Percentiles rank a stretch among this genome's conserved stretches.
phyloP scores from a whole-genome alignment of 2,329 filamentous ascomycete genomes.

The Clarireedia hainanense region DNA sequence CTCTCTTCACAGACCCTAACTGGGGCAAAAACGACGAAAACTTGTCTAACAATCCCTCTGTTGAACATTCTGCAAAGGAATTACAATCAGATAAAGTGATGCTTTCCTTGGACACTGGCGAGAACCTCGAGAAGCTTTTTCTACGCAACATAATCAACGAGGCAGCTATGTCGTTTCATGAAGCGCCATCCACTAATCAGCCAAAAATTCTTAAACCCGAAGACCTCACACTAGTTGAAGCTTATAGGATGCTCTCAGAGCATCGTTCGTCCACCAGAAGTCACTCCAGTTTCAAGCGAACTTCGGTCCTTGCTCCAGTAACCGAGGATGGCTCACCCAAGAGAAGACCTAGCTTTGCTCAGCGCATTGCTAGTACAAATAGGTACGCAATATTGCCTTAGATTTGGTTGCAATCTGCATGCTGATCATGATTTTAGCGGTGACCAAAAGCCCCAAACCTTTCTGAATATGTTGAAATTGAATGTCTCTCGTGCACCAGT shows the following conservation, averaged over 20 bases:
- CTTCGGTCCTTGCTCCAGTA: constrained; percentile 10
- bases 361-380: constrained; percentile 21
- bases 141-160: too few species aligned
- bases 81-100: too few species aligned
- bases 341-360: constrained; percentile 13
- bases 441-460: constrained; percentile 25
- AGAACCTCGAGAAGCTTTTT: too few species aligned
- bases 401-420: too few species aligned
- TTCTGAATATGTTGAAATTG: constrained; percentile 28
- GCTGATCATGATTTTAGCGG: constrained; percentile 2
- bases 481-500: constrained; percentile 15
- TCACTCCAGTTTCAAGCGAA: not conserved
- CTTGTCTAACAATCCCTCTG: not conserved
- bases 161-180: too few species aligned
- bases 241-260: not conserved
- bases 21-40: not conserved
- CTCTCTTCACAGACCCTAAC: constrained; percentile 12
- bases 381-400: constrained; percentile 15
- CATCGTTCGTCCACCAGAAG: not conserved
- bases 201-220: not conserved
- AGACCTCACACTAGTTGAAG: not conserved
- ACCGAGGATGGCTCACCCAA: constrained; percentile 13
- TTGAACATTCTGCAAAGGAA: not conserved
- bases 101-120: too few species aligned
- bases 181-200: not conserved